Evolutionary conservation across 306 rosid species (phyloP), one percentile per base, ranked within the genome.

Genomic region (Quercus dentata): DNA sequence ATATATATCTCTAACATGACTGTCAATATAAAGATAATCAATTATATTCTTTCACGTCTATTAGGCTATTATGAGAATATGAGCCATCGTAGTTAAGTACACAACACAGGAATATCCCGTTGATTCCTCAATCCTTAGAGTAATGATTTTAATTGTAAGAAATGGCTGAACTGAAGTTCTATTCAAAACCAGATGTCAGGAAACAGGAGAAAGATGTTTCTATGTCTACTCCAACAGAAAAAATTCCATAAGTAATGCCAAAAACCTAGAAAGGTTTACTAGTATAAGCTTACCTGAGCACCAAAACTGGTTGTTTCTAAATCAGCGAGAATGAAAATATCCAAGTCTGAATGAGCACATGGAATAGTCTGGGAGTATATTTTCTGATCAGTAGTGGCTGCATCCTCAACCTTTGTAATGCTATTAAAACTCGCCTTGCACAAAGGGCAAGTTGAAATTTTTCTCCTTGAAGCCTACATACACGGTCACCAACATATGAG

Each of bases 321-420:
- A 77, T 83, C 84, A 58, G 55, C 8, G 73, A 76, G 85, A 64
- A 86, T n/a, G 71, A 81, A 76, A 72, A 88, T 57, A 76, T 86
- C 91, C 75, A 84, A 78, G 70, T 71, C 74, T 57, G 89, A 77
- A 80, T 85, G 11, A 56, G 85, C 91, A 83, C 82, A 84, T 71
- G 99, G 97, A 82, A 95, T 85, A 80, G 98, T 89, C 80, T 95
- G 97, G 49, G 99, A 92, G 77, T 90, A 92, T 83, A 90, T 76
- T 78, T 92, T 95, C 85, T 95, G 97, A 88, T 90, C 94, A 38
- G 65, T 70, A 18, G 86, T 56, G 51, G 80, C 94, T 44, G 91
- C 91, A 77, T 85, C 89, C 81, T 95, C 97, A 81, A 90, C 85
- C 86, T 87, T 92, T 65, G 82, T 86, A 64, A 95, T 89, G 86